Conservation (phyloP, 2,329 filamentous ascomycete species). For the Aspergillus udagawae region DNA sequence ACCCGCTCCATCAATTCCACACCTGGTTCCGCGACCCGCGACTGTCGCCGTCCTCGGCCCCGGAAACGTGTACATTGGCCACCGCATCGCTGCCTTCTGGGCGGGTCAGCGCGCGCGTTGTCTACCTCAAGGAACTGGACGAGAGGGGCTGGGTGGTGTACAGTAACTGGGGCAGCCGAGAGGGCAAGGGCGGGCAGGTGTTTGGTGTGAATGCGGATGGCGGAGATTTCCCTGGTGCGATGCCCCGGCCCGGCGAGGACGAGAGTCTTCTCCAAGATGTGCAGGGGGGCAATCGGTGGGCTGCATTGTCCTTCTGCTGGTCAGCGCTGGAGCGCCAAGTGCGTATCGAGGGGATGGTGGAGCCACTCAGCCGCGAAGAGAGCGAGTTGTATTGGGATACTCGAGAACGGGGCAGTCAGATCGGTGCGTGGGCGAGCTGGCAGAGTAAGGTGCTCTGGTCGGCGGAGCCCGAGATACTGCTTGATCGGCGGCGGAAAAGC, state of each 20-base stretch:
- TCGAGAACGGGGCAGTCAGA: conserved; percentile 70
- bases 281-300: conserved; percentile 62
- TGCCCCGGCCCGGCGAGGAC: conserved; percentile 54
- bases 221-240: conserved; percentile 44
- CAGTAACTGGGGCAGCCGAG: conserved; percentile 76
- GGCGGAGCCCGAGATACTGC: conserved; percentile 24
- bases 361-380: conserved; percentile 65
- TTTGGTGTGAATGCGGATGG: conserved; percentile 24
- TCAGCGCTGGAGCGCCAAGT: conserved; percentile 81
- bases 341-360: conserved; percentile 73
- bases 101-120: conserved; percentile 75
- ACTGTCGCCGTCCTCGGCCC: conserved; percentile 60
- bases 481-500: conserved; percentile 23
- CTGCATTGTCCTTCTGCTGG: conserved; percentile 89
- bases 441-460: conserved; percentile 72
- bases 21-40: conserved; percentile 79
- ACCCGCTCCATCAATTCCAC: conserved; percentile 81
- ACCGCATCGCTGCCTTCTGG: conserved; percentile 81
- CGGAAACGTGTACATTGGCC: conserved; percentile 83
- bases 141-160: conserved; percentile 81
- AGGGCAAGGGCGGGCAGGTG: conserved; percentile 44
- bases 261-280: conserved; percentile 13
- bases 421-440: conserved; percentile 90
- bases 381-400: conserved; percentile 64
- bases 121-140: conserved; percentile 96